Conservation (phyloP, 345 rosid species). For the Murraya paniculata region DNA sequence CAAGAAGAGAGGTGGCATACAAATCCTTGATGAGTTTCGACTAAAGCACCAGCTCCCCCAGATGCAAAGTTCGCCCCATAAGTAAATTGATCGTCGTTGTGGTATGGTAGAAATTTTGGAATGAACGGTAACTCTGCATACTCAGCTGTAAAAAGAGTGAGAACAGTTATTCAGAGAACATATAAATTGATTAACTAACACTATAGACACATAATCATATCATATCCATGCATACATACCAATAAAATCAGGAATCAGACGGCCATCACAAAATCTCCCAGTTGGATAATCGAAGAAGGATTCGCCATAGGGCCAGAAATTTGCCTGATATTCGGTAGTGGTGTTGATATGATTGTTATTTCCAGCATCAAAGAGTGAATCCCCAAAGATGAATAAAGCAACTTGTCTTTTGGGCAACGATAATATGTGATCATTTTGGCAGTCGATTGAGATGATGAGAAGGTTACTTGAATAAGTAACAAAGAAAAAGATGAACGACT, state of each 20-base stretch:
- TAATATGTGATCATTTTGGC: not conserved
- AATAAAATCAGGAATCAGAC: constrained; percentile 5
- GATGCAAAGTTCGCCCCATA: constrained; percentile 9
- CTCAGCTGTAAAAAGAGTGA: not conserved
- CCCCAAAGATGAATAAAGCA: constrained; percentile 7
- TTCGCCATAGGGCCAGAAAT: not conserved
- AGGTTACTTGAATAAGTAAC: not conserved
- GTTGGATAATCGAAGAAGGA: not conserved
- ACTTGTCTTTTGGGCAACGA: not conserved
- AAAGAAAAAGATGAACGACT: not conserved
- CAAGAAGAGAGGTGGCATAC: constrained; percentile 16
- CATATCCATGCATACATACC: not conserved
- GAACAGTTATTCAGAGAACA: not conserved
- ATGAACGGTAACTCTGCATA: not conserved
- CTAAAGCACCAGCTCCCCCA: not conserved
- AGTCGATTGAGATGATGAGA: not conserved
- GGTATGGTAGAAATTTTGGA: not conserved
- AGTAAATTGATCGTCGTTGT: not conserved
- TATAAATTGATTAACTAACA: no score
- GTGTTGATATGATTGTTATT: constrained; percentile 20
- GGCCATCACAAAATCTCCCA: constrained; percentile 8
- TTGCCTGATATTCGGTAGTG: not conserved
- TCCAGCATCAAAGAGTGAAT: constrained; percentile 19
- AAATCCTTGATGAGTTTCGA: constrained; percentile 19
- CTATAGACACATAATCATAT: not conserved